These are phyloP conservation scores for Candida silvicultrix DNA, from an alignment of 805 yeast species.

Conservation along the genomic window DNA sequence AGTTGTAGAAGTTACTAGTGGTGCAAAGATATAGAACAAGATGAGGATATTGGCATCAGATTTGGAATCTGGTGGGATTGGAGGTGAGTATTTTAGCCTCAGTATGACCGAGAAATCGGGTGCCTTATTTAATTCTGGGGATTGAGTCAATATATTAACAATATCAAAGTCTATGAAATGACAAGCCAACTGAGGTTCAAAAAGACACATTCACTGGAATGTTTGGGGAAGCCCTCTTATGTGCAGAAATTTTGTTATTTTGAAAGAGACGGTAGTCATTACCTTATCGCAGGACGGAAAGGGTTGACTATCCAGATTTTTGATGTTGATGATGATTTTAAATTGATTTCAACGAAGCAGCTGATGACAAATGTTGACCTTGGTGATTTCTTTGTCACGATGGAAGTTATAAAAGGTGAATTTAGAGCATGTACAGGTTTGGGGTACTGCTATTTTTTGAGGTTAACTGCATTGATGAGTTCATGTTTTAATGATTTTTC, in stretches of 20 bases:
- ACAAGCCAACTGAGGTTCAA: background rate
- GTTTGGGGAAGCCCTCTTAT: slow-evolving; percentile 7
- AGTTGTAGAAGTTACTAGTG: background rate
- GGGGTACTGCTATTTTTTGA: slow-evolving; percentile 19
- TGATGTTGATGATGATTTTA: slow-evolving; percentile 5
- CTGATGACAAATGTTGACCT: slow-evolving; percentile 14
- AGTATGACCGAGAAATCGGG: slow-evolving; percentile 1
- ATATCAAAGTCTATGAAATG: background rate
- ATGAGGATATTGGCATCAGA: background rate
- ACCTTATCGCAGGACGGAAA: slow-evolving; percentile 12
- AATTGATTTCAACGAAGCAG: slow-evolving; percentile 8
- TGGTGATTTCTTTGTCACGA: slow-evolving; percentile 16
- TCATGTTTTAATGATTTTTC: slow-evolving; percentile 14
- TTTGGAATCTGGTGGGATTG: slow-evolving; percentile 1
- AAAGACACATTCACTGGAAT: slow-evolving; percentile 4
- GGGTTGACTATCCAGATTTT: slow-evolving; percentile 13
- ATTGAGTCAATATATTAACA: background rate
- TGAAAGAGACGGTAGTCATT: background rate
- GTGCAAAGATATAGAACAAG: background rate
- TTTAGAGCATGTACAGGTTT: slow-evolving; percentile 18
- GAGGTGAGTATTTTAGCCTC: background rate
- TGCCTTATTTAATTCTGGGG: background rate
- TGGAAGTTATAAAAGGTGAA: slow-evolving; percentile 7
- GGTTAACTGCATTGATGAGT: slow-evolving; percentile 10
- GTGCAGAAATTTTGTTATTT: slow-evolving; percentile 11